Evolutionary conservation across 352 stramenopile genomes (phyloP), one percentile per base, ranked within the genome.

Genomic region (Globisporangium megalacanthum): DNA sequence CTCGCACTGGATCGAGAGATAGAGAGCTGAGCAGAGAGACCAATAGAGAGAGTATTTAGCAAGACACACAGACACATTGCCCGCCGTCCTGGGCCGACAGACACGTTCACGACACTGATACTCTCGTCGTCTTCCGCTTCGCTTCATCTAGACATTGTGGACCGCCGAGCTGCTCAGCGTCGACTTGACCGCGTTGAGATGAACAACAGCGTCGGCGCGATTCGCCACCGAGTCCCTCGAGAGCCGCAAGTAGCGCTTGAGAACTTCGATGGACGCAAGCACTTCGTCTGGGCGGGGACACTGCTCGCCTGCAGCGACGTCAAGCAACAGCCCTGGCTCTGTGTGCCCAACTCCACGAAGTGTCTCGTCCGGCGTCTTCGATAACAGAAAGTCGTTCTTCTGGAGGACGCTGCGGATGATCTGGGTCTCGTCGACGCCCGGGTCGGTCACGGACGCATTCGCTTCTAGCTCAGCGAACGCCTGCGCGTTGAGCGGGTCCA

Each of bases 401-500:
- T 92, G 74, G 9, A 94, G 68, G 47, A 94, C 83, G 20, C 75
- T 81, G 44, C 79, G 81, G 49, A 94, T 90, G 56, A 94, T 91
- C 62, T 91, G 81, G 20, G 84, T 70, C 53, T 94, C 83, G 55
- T 94, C 83, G 46, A 94, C 83, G 44, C 79, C 81, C 42, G 79
- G 67, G 49, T 94, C 83, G 0, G 75, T 89, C 56, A 91, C 83
- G 4, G 74, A 79, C n/a, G 78, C 76, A 47, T 88, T 89, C 39
- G 76, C 83, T 56, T 94, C 81, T 37, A 91, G 65, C 50, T 94
- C 79, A 13, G 83, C 77, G 54, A 74, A 89, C 22, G 74, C 65
- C 52, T 90, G 70, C 2, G 77, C 83, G 47, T 83, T 85, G 9
- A 61, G 64, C 20, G 75, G 66, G 19, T 87, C 77, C 9, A 46